phyloP scores from a whole-genome alignment of 257 asterid species.

The Nyctanthes arbortristis region DNA sequence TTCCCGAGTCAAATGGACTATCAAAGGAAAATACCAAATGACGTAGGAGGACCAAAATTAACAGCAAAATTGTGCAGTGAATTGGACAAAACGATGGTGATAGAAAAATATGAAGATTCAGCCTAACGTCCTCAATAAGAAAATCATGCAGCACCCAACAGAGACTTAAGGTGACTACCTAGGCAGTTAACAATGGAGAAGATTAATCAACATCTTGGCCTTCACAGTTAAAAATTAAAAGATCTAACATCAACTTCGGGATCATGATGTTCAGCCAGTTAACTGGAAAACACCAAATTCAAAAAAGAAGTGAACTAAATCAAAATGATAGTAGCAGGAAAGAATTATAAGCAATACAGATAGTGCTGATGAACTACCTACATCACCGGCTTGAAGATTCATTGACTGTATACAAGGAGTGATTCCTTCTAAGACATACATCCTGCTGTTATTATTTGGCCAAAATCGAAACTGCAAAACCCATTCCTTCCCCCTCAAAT shows the following conservation, averaged over 20 bases:
- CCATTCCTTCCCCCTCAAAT: slow-evolving; percentile 88
- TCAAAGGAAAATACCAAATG: not conserved
- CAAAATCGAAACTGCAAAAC: slow-evolving; percentile 91
- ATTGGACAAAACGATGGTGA: not conserved
- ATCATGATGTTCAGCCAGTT: not conserved
- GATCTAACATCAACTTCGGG: slow-evolving; percentile 10
- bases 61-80: not conserved
- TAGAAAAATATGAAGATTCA: not conserved
- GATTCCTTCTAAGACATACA: slow-evolving; percentile 97
- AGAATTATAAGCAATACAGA: slow-evolving; percentile 19
- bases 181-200: slow-evolving; percentile 5
- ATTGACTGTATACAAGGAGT: slow-evolving; percentile 93
- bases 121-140: not conserved
- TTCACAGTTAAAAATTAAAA: not conserved
- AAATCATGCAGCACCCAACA: not conserved
- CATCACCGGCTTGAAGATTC: slow-evolving; percentile 96
- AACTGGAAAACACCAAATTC: slow-evolving; percentile 6
- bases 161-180: not conserved
- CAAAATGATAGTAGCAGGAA: not conserved
- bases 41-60: not conserved
- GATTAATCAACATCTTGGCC: not conserved
- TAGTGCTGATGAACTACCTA: slow-evolving; percentile 57
- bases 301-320: slow-evolving; percentile 22
- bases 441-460: slow-evolving; percentile 99
- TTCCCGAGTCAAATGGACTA: not conserved